Conservation (phyloP, 495 filamentous ascomycete species). For the Penicillium coprophilum region DNA sequence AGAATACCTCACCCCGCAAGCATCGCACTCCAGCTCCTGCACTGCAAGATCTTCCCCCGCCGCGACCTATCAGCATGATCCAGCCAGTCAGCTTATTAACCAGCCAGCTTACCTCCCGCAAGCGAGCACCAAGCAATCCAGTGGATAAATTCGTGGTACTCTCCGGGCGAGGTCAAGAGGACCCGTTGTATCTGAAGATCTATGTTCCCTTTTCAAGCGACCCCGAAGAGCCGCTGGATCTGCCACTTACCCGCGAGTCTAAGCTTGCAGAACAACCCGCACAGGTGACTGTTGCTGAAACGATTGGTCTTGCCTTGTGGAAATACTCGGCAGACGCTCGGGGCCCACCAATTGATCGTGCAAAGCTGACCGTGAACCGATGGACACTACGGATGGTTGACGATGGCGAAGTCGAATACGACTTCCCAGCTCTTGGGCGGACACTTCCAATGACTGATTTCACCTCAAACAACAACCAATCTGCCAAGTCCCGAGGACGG, state of each 20-base stretch:
- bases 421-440: constrained; percentile 84
- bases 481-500: constrained; percentile 60
- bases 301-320: constrained; percentile 87
- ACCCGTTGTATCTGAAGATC: constrained; percentile 80
- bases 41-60: constrained; percentile 79
- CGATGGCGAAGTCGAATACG: constrained; percentile 91
- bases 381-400: constrained; percentile 96
- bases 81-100: constrained; percentile 76
- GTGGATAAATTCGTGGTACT: constrained; percentile 84
- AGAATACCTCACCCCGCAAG: constrained; percentile 57
- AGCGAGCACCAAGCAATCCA: constrained; percentile 75
- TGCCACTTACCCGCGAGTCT: constrained; percentile 73
- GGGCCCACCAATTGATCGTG: constrained; percentile 65
- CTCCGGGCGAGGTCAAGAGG: constrained; percentile 79
- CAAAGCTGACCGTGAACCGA: constrained; percentile 80
- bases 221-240: constrained; percentile 68
- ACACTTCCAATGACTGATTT: constrained; percentile 80
- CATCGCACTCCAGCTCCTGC: constrained; percentile 57
- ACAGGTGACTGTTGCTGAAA: constrained; percentile 79
- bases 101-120: constrained; percentile 71
- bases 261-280: constrained; percentile 66
- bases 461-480: constrained; percentile 83
- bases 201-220: constrained; percentile 80
- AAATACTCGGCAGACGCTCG: constrained; percentile 79
- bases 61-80: constrained; percentile 82